Percentiles rank a stretch among this genome's conserved stretches.
These are phyloP conservation scores for Fonsecaea multimorphosa DNA, from an alignment of 2,329 filamentous ascomycete species.

Conservation along the genomic window DNA sequence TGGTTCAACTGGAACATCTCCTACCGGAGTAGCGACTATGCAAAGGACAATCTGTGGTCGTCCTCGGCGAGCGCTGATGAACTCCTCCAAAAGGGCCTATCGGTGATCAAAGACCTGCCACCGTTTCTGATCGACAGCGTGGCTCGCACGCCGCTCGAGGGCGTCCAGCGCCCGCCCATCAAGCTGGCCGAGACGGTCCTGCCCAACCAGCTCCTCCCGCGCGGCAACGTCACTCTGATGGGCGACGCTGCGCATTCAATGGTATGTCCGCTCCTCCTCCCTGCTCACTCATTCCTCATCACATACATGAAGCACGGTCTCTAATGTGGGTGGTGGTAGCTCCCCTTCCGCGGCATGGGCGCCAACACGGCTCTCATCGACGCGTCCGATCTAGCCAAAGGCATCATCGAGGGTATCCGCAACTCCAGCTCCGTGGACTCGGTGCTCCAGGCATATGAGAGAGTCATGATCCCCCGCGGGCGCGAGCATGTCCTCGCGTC, in stretches of 20 bases:
- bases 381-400: constrained; percentile 21
- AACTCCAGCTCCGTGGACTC: background rate
- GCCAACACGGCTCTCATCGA: constrained; percentile 13
- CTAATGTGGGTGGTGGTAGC: background rate
- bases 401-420: constrained; percentile 3
- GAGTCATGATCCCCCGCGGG: constrained; percentile 9
- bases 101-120: background rate
- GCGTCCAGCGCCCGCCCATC: constrained; percentile 5
- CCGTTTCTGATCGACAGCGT: background rate
- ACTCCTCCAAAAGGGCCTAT: background rate
- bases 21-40: background rate
- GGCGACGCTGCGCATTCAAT: constrained; percentile 20
- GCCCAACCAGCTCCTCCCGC: background rate
- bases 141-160: background rate
- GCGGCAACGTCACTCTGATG: constrained; percentile 9
- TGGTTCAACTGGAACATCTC: constrained; percentile 13
- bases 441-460: constrained; percentile 12
- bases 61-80: background rate
- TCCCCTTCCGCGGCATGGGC: constrained; percentile 15
- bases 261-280: constrained; percentile 8
- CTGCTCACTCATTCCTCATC: too few relatives aligned
- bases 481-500: constrained; percentile 3
- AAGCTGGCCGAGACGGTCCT: constrained; percentile 9
- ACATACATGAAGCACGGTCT: too few relatives aligned
- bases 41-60: background rate